Evolutionary conservation across 805 yeast species (phyloP).

Genomic region (Metschnikowia gruessii): DNA sequence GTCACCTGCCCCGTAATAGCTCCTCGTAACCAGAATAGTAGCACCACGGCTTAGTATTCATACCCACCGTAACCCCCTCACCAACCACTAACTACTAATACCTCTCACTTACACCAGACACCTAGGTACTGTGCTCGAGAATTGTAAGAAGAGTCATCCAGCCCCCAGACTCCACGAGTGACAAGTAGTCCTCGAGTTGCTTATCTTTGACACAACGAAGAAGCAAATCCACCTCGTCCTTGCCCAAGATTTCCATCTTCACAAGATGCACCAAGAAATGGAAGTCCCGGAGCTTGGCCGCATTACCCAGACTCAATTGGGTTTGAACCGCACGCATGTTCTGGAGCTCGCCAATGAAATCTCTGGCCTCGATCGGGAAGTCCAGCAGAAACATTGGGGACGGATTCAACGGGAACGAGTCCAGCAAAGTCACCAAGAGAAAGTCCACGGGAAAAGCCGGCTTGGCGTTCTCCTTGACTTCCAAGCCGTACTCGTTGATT

Average conservation of each 20-base stretch:
- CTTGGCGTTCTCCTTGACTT: conserved; percentile 68
- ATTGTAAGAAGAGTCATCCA: conserved; percentile 77
- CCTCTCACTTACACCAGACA: not conserved
- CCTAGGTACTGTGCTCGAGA: conserved; percentile 32
- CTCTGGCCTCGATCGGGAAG: conserved; percentile 81
- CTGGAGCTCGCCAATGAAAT: conserved; percentile 69
- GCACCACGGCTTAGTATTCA: too few species aligned
- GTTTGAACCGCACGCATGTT: conserved; percentile 54
- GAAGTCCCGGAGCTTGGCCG: conserved; percentile 57
- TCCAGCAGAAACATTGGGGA: conserved; percentile 48
- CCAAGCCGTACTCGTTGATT: conserved; percentile 81
- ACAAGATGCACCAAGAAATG: conserved; percentile 65
- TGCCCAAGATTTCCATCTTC: conserved; percentile 54
- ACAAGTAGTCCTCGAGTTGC: conserved; percentile 45
- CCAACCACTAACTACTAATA: too few species aligned
- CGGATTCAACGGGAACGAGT: conserved; percentile 80
- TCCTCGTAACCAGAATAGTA: too few species aligned
- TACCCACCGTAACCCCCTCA: too few species aligned
- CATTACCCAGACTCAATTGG: conserved; percentile 43
- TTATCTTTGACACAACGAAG: conserved; percentile 45
- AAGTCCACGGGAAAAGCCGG: conserved; percentile 31
- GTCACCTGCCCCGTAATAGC: too few species aligned
- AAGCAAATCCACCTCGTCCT: conserved; percentile 51
- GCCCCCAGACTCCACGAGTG: conserved; percentile 61
- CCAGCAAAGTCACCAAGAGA: conserved; percentile 79